phyloP scores from a whole-genome alignment of 2,329 filamentous ascomycete genomes.

The Fusarium graminum region DNA sequence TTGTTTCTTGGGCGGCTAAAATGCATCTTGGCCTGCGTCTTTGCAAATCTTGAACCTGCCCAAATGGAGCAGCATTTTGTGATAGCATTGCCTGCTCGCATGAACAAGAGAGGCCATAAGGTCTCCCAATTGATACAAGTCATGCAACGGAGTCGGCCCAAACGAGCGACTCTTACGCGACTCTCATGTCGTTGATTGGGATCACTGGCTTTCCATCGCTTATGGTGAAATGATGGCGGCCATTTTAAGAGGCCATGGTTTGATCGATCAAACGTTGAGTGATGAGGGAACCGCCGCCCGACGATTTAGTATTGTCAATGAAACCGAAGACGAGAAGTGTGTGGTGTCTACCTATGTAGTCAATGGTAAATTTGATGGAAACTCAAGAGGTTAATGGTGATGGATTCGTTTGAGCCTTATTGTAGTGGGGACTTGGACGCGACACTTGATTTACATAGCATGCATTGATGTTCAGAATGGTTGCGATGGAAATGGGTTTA shows the following conservation, averaged over 20 bases:
- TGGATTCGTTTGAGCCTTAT: neutral
- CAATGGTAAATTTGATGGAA: neutral
- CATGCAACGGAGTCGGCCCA: constrained; percentile 41
- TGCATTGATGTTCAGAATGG: neutral
- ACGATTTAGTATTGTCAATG: constrained; percentile 4
- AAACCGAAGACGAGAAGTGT: neutral
- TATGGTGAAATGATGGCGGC: constrained; percentile 24
- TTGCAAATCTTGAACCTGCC: constrained; percentile 2
- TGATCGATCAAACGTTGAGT: constrained; percentile 37
- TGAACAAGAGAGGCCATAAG: constrained; percentile 42
- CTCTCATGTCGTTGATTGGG: constrained; percentile 26
- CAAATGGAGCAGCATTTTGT: constrained; percentile 37
- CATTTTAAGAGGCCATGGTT: constrained; percentile 27
- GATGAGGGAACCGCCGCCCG: constrained; percentile 25
- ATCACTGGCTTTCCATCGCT: constrained; percentile 25
- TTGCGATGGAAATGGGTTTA: too few relatives aligned
- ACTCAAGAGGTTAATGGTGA: neutral
- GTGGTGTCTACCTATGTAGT: neutral
- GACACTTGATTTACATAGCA: neutral
- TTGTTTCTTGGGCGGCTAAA: constrained; percentile 48
- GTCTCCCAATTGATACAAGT: constrained; percentile 44
- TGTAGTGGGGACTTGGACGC: too few relatives aligned
- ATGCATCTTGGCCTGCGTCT: constrained; percentile 39
- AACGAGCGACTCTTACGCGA: constrained; percentile 29
- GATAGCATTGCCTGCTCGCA: constrained; percentile 43